Base-by-base conservation (phyloP, 108 stramenopile genomes). In the Cyclotella baltica region DNA sequence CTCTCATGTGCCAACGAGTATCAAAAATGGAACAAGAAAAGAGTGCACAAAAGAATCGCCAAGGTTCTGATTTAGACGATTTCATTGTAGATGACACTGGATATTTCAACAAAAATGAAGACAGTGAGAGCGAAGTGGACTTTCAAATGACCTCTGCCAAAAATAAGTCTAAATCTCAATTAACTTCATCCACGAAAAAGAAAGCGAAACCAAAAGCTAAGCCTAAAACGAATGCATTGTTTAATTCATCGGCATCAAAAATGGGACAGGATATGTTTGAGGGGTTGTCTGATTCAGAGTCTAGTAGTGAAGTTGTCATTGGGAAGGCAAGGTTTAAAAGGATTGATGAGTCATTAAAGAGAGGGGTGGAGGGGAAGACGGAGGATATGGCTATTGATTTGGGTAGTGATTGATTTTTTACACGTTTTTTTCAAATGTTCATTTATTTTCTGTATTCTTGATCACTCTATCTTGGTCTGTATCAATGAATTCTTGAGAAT, bases 341-440 rank as follows among this genome's bases (percentile, higher is more conserved):
- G 18, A 31, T 22, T 61, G 23, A 16, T 23, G 59, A 28, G 3
- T 8, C 4, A 3, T 61, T 33, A 27, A 28, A 19, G 4, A 25
- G 15, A 2, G 46, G 11, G 15, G 43, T 19, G 18, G 40, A 27
- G 10, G 64, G 64, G 22, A 47, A 13, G 15, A 27, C 64, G 22
- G 64, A 43, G 20, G 64, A 40, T 65, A 65, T 65, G 64, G 64
- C 40, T 9, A 65, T 65, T 27, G 43, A 65, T 65, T 65, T 65
- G 40, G 64, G 25, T 25, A 65, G 64, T 65, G 64, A 65, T 27
- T 62, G n/a, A n/a, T n/a, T n/a, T n/a, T n/a, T n/a, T n/a, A n/a
- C n/a, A n/a, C n/a, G n/a, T n/a, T n/a, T n/a, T n/a, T n/a, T n/a
- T n/a, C n/a, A n/a, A n/a, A n/a, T n/a, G n/a, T n/a, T n/a, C n/a